Evolutionary conservation across 371 early-diverging fungal species (phyloP), one percentile per base, ranked within the genome.

Genomic region (Rhizopus arrhizus): DNA sequence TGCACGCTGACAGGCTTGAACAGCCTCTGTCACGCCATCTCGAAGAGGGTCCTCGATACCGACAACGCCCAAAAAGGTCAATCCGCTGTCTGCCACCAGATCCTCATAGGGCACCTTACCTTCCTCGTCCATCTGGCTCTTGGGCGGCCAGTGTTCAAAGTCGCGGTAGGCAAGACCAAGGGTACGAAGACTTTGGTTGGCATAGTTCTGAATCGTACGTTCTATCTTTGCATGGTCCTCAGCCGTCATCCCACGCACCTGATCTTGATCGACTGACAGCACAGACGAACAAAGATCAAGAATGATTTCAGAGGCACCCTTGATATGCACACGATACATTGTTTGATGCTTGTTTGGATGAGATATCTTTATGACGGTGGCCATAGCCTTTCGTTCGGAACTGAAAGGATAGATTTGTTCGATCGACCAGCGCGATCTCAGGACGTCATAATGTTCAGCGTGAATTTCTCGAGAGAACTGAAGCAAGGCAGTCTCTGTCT

Each of bases 281-380:
- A 75, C 72, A 12, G 51, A 63, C 35, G 59, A 50, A 38, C 78
- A 81, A 41, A 64, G 35, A 11, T 62, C 47, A 15, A 95, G 73
- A 6, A 95, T 77, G 45, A 94, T 87, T 75, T 95, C 96, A 13
- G 91, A 85, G 5, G 95, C 96, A 22, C 95, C 96, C 73, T 96
- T 96, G 58, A 88, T 75, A 58, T 88, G 88, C 3, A 91, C 56
- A 33, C 91, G 81, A 65, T 85, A 91, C 6, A 60, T 48, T 1
- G 49, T 35, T 6, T 28, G 4, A 1, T 53, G 50, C 22, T 47
- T 41, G 16, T 28, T 35, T 12, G 56, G 42, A 13, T 70, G 68
- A 47, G 65, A 58, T 7, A 85, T 75, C 40, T 84, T 75, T n/a
- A 92, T 79, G 29, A 93, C 76, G 3, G 92, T 89, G 3, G 87